phyloP scores from a whole-genome alignment of 306 rosid species.

The Inga oerstediana region DNA sequence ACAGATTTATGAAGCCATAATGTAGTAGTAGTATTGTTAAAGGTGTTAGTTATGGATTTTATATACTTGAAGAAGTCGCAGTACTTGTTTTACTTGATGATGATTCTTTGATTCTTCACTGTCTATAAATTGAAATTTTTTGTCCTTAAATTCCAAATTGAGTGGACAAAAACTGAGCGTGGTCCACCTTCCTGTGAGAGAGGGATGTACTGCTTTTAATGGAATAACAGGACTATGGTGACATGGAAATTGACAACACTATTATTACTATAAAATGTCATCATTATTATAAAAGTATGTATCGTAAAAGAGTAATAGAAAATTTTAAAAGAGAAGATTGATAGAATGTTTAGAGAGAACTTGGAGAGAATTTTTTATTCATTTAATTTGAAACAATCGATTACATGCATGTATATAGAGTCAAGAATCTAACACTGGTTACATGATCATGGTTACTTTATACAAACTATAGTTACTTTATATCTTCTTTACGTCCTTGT shows the following conservation, averaged over 20 bases:
- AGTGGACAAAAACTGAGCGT: background rate
- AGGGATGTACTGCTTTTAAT: background rate
- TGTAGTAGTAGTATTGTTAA: no score
- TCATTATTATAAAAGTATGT: no score
- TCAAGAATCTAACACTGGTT: no score
- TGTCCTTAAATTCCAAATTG: background rate
- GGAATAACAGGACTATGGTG: background rate
- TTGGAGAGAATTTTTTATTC: no score
- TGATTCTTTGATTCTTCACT: background rate
- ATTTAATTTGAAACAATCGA: no score
- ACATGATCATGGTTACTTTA: no score
- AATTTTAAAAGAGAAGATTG: no score
- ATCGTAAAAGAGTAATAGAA: background rate
- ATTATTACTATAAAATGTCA: background rate
- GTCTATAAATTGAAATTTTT: background rate
- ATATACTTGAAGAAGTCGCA: background rate
- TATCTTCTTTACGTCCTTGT: no score
- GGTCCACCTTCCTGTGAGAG: background rate
- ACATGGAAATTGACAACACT: background rate
- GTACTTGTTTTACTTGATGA: background rate
- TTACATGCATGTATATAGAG: no score
- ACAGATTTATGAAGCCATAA: background rate
- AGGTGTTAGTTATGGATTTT: background rate
- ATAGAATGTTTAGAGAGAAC: no score
- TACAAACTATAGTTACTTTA: no score